A percentile compares a stretch with the other conserved stretches of the same genome.
These are phyloP conservation scores for Talaromyces sp. DNA, from an alignment of 2,329 filamentous ascomycete genomes.

Conservation along the genomic window DNA sequence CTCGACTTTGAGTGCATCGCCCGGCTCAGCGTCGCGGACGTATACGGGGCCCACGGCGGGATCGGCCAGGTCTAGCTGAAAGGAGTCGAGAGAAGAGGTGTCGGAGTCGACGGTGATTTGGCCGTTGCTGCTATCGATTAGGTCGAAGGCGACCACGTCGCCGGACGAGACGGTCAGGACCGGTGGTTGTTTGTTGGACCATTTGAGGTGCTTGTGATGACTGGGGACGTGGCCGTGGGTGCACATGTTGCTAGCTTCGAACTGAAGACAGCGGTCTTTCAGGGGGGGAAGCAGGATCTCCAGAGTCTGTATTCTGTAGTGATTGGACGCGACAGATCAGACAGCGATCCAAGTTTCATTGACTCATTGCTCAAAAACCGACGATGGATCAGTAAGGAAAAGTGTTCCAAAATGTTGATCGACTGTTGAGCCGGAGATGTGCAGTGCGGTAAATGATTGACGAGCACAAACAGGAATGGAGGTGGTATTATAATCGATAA, in stretches of 20 bases:
- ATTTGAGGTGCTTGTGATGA: constrained; percentile 45
- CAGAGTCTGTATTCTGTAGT: neutral
- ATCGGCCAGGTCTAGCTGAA: constrained; percentile 44
- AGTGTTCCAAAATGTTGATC: neutral
- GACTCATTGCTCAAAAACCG: neutral
- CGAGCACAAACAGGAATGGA: neutral
- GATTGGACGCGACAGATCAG: neutral
- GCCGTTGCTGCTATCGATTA: constrained; percentile 51
- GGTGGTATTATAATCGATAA: neutral
- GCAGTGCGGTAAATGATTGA: neutral
- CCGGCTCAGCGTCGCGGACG: constrained; percentile 48
- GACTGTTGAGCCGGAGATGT: no score
- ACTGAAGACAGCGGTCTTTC: neutral
- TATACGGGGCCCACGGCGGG: constrained; percentile 52
- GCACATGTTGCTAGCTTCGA: neutral
- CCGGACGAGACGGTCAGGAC: constrained; percentile 49
- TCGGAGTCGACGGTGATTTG: constrained; percentile 47
- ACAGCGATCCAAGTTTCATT: neutral
- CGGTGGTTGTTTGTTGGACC: constrained; percentile 47
- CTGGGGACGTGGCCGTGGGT: constrained; percentile 30
- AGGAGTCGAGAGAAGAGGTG: constrained; percentile 37
- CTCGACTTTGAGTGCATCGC: constrained; percentile 52
- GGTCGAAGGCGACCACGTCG: constrained; percentile 47
- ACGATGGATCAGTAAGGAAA: neutral
- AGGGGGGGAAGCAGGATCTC: neutral